These are phyloP conservation scores for Clathrospora elynae DNA, from an alignment of 2,329 filamentous ascomycete species.

Conservation along the genomic window DNA sequence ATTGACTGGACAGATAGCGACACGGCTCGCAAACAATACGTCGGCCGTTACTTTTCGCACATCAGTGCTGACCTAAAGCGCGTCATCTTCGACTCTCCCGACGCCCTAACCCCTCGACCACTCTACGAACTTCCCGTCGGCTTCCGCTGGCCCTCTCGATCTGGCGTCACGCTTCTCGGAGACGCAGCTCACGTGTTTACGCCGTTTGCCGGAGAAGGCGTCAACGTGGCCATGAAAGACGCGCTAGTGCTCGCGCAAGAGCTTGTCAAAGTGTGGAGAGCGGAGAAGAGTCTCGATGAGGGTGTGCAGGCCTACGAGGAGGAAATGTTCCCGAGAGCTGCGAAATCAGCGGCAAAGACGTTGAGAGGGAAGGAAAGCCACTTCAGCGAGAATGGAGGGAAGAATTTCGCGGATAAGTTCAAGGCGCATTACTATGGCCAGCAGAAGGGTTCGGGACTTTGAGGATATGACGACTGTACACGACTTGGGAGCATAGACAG, in stretches of 20 bases:
- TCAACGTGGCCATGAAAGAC: conserved; percentile 64
- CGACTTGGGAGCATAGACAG: too few species aligned
- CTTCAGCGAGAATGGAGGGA: conserved; percentile 26
- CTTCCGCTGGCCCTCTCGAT: conserved; percentile 56
- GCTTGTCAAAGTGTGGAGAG: conserved; percentile 22
- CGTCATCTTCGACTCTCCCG: conserved; percentile 26
- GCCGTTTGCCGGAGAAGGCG: conserved; percentile 63
- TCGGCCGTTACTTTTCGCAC: conserved; percentile 29
- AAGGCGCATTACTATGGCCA: conserved; percentile 18
- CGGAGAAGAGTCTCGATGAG: conserved; percentile 28
- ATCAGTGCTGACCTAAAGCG: conserved; percentile 44
- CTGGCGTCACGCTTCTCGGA: conserved; percentile 61
- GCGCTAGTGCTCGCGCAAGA: conserved; percentile 54
- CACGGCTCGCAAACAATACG: conserved; percentile 39
- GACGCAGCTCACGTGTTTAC: conserved; percentile 67
- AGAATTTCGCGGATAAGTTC: conserved; percentile 30
- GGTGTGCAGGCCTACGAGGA: conserved; percentile 30
- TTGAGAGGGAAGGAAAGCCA: conserved; percentile 26
- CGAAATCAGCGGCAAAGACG: conserved; percentile 25
- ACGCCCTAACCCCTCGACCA: conserved; percentile 28
- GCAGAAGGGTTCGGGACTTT: background rate
- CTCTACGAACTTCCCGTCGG: conserved; percentile 61
- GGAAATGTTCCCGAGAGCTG: conserved; percentile 34
- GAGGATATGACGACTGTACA: background rate
- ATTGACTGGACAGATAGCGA: conserved; percentile 51